Percentiles rank a stretch among this genome's conserved stretches.
Evolutionary conservation across 345 rosid genomes (phyloP).

Genomic region (Aethionema arabicum): DNA sequence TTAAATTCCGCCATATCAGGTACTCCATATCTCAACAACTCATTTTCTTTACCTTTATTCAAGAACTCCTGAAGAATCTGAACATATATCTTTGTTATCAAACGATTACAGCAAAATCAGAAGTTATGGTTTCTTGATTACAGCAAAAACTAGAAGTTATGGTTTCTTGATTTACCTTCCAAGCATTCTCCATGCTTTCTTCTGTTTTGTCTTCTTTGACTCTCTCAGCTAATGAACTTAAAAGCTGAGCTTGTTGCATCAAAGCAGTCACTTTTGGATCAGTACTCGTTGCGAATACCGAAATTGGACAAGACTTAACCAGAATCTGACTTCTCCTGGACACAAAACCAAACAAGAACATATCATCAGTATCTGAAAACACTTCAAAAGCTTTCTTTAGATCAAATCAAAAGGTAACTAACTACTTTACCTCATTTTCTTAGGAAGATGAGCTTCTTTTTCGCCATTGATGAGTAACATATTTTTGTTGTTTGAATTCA

Average conservation of each 20-base stretch:
- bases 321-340: slow-evolving; percentile 70
- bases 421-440: slow-evolving; percentile 52
- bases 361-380: not conserved
- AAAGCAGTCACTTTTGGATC: slow-evolving; percentile 75
- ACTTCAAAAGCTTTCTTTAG: not conserved
- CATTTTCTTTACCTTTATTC: slow-evolving; percentile 52
- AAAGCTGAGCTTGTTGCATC: slow-evolving; percentile 93
- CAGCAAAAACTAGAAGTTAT: not conserved
- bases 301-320: slow-evolving; percentile 46
- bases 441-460: slow-evolving; percentile 40
- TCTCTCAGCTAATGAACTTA: slow-evolving; percentile 71
- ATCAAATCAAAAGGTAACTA: not conserved
- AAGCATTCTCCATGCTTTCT: slow-evolving; percentile 90
- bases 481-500: slow-evolving; percentile 66
- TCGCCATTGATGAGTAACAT: slow-evolving; percentile 43
- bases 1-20: slow-evolving; percentile 71
- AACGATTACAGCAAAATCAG: not conserved
- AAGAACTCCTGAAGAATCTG: slow-evolving; percentile 86
- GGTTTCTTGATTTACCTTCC: slow-evolving; percentile 64
- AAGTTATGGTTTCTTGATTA: slow-evolving; percentile 16
- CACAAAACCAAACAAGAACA: slow-evolving; percentile 12
- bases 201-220: slow-evolving; percentile 74
- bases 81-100: slow-evolving; percentile 19
- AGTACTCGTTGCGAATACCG: slow-evolving; percentile 40
- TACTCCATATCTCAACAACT: slow-evolving; percentile 45